phyloP scores from a whole-genome alignment of 1,284 basidiomycete genomes.

The Fistulinella cinereoalba region DNA sequence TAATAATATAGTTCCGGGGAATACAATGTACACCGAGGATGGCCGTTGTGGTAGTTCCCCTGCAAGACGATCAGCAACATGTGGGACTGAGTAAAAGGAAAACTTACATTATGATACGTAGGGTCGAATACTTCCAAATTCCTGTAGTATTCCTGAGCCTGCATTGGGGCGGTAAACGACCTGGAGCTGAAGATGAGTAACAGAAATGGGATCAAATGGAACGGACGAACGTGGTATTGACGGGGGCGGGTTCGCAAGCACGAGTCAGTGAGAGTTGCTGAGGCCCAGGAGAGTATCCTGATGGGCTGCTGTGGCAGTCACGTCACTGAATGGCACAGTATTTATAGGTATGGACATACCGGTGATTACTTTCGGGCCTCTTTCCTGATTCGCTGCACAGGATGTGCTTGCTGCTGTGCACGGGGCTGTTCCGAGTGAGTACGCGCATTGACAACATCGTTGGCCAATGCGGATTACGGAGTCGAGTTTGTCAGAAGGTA shows the following conservation, averaged over 20 bases:
- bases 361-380: slow-evolving; percentile 1
- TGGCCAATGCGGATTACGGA: too few species aligned
- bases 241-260: slow-evolving; percentile 1
- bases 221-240: slow-evolving; percentile 9
- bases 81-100: too few species aligned
- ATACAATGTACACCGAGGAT: too few species aligned
- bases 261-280: not conserved
- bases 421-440: slow-evolving; percentile 11
- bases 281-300: not conserved
- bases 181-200: slow-evolving; percentile 14
- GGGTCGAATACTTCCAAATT: too few species aligned
- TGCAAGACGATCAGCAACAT: too few species aligned
- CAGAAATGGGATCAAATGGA: not conserved
- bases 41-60: too few species aligned
- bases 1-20: too few species aligned
- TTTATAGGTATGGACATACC: slow-evolving; percentile 21
- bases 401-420: slow-evolving; percentile 20
- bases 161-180: not conserved
- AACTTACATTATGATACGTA: too few species aligned
- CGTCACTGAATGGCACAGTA: slow-evolving; percentile 4
- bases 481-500: not conserved
- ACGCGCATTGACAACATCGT: slow-evolving; percentile 3
- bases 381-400: slow-evolving; percentile 16
- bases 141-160: slow-evolving; percentile 15
- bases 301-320: slow-evolving; percentile 9